phyloP scores from a whole-genome alignment of 1,139 yeast species.

The Debaryomycetaceae sp. region DNA sequence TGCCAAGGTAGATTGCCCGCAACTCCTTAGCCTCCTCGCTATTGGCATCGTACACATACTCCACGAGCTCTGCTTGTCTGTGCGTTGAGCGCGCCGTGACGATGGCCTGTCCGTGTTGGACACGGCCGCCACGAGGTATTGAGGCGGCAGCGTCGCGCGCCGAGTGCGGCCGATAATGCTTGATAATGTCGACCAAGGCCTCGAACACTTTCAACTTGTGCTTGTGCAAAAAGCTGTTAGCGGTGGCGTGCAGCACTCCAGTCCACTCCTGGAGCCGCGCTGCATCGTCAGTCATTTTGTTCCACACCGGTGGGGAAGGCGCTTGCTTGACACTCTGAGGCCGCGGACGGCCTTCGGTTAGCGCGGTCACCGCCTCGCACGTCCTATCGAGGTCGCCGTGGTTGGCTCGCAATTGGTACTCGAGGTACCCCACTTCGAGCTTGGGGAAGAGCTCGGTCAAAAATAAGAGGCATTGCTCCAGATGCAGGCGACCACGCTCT shows the following conservation, averaged over 20 bases:
- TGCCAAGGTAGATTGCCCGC: constrained; percentile 15
- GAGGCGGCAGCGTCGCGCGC: constrained; percentile 2
- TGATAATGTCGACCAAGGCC: constrained; percentile 27
- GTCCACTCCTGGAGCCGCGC: constrained; percentile 2
- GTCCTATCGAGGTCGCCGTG: constrained; percentile 1
- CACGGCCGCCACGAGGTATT: constrained; percentile 20
- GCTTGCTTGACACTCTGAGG: no score
- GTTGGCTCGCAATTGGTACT: background rate
- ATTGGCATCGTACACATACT: constrained; percentile 13
- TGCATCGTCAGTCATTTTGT: no score
- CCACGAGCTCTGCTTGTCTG: constrained; percentile 1
- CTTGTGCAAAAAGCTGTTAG: constrained; percentile 11
- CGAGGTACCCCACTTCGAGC: background rate
- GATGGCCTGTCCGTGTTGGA: constrained; percentile 13
- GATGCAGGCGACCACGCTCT: background rate
- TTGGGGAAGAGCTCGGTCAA: constrained; percentile 1
- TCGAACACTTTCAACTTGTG: constrained; percentile 17
- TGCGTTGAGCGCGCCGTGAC: background rate
- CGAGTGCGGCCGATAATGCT: constrained; percentile 13
- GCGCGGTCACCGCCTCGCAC: background rate
- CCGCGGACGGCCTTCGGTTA: constrained; percentile 1
- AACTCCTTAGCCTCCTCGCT: constrained; percentile 17
- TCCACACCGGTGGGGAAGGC: no score
- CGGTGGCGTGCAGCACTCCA: constrained; percentile 3
- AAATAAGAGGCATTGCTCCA: background rate